Evolutionary conservation across 768 basidiomycete species (phyloP).

Genomic region (Amanita fuliginea): DNA sequence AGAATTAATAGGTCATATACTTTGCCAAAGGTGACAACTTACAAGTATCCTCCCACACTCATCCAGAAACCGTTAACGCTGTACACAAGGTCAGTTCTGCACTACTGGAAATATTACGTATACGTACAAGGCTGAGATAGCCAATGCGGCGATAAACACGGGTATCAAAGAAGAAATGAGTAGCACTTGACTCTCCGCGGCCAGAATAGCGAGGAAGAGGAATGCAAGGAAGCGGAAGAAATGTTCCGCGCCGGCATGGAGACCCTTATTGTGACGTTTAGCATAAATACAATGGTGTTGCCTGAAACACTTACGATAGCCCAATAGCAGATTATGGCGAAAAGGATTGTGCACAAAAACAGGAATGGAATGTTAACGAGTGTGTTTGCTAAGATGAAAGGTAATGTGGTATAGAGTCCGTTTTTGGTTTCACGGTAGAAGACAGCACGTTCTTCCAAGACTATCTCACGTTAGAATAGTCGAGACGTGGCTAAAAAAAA

Average conservation of each 20-base stretch:
- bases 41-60: conserved; percentile 40
- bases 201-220: conserved; percentile 41
- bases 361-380: conserved; percentile 44
- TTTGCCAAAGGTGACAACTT: conserved; percentile 8
- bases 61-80: conserved; percentile 48
- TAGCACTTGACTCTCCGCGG: conserved; percentile 41
- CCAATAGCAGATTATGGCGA: conserved; percentile 40
- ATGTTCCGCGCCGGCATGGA: conserved; percentile 33
- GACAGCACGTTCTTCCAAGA: conserved; percentile 47
- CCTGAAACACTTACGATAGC: conserved; percentile 27
- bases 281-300: background rate
- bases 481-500: background rate
- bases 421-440: conserved; percentile 48
- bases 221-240: conserved; percentile 48
- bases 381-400: conserved; percentile 44
- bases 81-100: background rate
- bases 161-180: conserved; percentile 41
- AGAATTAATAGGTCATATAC: background rate
- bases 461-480: conserved; percentile 12
- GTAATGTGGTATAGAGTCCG: conserved; percentile 42
- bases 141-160: conserved; percentile 49
- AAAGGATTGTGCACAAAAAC: conserved; percentile 35
- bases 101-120: conserved; percentile 9
- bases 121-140: conserved; percentile 31
- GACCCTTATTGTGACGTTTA: conserved; percentile 20